Evolutionary conservation across 129 eudicot genomes (phyloP).

Genomic region (Centrapalus pauciflorus): DNA sequence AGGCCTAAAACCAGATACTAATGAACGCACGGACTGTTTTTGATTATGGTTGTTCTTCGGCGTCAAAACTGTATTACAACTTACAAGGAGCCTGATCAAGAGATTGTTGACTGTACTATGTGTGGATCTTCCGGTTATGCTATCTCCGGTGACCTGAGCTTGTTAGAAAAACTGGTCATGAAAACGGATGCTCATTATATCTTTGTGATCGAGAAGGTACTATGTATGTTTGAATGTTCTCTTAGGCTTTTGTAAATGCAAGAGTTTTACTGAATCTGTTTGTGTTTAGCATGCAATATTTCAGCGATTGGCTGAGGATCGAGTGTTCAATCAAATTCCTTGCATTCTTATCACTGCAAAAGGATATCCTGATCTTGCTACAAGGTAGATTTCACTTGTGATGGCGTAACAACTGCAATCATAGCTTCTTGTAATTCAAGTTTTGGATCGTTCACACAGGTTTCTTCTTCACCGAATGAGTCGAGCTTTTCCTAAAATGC

Average conservation of each 20-base stretch:
- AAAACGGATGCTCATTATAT: constrained; percentile 87
- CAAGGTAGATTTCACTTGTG: constrained; percentile 47
- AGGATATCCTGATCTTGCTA: constrained; percentile 98
- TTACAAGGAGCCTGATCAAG: constrained; percentile 68
- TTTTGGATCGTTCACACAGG: constrained; percentile 36
- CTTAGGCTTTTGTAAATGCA: not conserved
- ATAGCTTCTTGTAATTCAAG: constrained; percentile 6
- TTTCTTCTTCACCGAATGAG: constrained; percentile 84
- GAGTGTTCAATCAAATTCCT: constrained; percentile 86
- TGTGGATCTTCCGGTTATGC: constrained; percentile 96
- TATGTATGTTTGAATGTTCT: not conserved
- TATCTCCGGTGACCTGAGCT: constrained; percentile 80
- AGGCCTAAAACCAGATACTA: not conserved
- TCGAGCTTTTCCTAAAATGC: constrained; percentile 58
- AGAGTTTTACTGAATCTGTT: constrained; percentile 9
- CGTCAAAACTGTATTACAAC: constrained; percentile 19
- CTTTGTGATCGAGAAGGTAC: constrained; percentile 93
- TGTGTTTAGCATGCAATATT: constrained; percentile 87
- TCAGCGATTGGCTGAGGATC: constrained; percentile 90
- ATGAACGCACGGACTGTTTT: not conserved
- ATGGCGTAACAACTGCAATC: not conserved
- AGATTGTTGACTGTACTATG: constrained; percentile 70
- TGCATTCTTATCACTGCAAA: constrained; percentile 92
- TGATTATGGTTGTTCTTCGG: not conserved
- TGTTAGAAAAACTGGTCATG: constrained; percentile 64